Evolutionary conservation across 495 filamentous ascomycete species (phyloP).

Genomic region (Elasticomyces elasticus): DNA sequence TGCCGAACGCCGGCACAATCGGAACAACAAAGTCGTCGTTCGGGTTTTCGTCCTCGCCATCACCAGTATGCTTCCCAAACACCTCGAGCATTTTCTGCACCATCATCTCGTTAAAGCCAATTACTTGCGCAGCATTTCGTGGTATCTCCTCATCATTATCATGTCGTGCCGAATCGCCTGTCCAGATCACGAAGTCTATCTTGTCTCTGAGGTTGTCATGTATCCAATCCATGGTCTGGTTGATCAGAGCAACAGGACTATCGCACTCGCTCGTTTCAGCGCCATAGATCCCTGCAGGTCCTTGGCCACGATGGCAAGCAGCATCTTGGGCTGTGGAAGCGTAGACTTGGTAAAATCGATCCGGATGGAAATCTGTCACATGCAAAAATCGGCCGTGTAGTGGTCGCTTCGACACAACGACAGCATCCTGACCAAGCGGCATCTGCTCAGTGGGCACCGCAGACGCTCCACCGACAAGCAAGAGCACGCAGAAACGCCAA

Average conservation of each 20-base stretch:
- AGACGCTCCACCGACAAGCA: background rate
- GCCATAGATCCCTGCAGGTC: conserved; percentile 70
- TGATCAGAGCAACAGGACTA: conserved; percentile 64
- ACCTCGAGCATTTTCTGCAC: conserved; percentile 65
- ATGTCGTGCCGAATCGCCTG: conserved; percentile 89
- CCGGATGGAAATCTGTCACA: conserved; percentile 90
- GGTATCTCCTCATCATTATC: conserved; percentile 84
- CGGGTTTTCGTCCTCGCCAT: conserved; percentile 38
- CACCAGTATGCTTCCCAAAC: conserved; percentile 47
- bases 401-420: conserved; percentile 22
- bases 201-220: conserved; percentile 68
- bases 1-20: conserved; percentile 82
- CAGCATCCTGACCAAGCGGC: background rate
- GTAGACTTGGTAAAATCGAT: conserved; percentile 70
- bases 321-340: conserved; percentile 55
- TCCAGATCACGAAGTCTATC: conserved; percentile 96
- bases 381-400: conserved; percentile 83
- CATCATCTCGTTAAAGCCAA: conserved; percentile 62
- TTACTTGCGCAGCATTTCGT: conserved; percentile 60
- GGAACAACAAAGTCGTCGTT: conserved; percentile 58
- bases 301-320: conserved; percentile 71
- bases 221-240: conserved; percentile 91
- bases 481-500: background rate
- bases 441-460: background rate
- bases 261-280: conserved; percentile 84